Evolutionary conservation across 2,329 filamentous ascomycete genomes (phyloP), one percentile per base, ranked within the genome.

Genomic region (Penicillium thymicola): DNA sequence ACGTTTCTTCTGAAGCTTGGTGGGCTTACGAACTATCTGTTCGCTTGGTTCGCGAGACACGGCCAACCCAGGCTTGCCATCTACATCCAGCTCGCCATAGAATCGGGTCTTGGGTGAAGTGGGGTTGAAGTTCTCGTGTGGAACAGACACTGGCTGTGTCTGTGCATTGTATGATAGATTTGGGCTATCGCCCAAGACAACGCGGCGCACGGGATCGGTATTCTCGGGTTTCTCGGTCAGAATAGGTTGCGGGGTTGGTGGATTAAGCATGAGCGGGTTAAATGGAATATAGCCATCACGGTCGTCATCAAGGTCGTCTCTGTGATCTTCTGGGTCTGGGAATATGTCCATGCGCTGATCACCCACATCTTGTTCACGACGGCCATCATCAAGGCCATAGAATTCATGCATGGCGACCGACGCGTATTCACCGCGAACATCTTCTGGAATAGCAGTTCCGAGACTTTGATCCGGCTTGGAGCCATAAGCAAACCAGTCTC

Each of bases 251-350:
- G 77, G 77, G 7, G 75, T 77, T 21, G 77, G 76, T 23, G 77
- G 77, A 50, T 80, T 79, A 68, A 80, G 74, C 56, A 70, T 72
- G 18, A 80, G 66, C 3, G 78, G 78, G 40, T 78, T 76, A n/a
- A 74, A 64, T 7, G 61, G 67, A 32, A 71, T 58, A 23, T n/a
- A 30, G 3, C 55, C 56, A 16, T 64, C 49, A 16, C 41, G 51
- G 6, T 64, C 61, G 28, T 65, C 61, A n/a, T 68, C 62, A 2
- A 61, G 56, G 36, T 67, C 60, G 14, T 67, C 59, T 18, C 66
- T 67, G 34, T 72, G 64, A 28, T 70, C 63, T 32, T 68, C 67
- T 16, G 71, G 67, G 46, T 73, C 70, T 18, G 68, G 62, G 57
- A 70, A 70, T 42, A 72, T 68, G 48, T 72, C 65, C 56, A 73